Evolutionary conservation across 176 grass and related monocot species (phyloP).

Genomic region (barley (Hordeum vulgare)): DNA sequence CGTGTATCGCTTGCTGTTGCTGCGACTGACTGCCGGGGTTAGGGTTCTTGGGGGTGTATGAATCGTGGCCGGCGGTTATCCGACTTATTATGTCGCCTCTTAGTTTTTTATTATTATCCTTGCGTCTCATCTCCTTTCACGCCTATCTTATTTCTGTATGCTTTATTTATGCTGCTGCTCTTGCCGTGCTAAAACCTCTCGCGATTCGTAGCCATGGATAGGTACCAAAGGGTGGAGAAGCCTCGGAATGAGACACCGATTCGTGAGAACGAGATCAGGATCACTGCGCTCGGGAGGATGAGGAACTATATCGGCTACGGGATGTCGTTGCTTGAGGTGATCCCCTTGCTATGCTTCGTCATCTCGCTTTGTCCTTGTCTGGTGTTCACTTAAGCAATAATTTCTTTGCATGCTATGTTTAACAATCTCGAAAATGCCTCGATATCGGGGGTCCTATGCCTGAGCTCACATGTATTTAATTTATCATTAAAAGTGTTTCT

Average conservation of each 20-base stretch:
- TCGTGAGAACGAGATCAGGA: slow-evolving; percentile 55
- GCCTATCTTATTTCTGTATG: neutral
- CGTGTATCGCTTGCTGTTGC: neutral
- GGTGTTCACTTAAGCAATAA: neutral
- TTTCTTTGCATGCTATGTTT: neutral
- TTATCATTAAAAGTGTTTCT: neutral
- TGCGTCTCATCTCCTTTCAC: neutral
- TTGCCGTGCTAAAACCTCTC: neutral
- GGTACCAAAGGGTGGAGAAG: slow-evolving; percentile 61
- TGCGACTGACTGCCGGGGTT: neutral
- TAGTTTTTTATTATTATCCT: neutral
- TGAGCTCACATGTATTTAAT: neutral
- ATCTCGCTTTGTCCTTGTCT: neutral
- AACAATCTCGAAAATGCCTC: neutral
- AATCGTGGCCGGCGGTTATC: neutral
- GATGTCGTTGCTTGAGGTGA: slow-evolving; percentile 53
- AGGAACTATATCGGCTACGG: slow-evolving; percentile 58
- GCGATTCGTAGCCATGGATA: slow-evolving; percentile 34
- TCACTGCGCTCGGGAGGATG: slow-evolving; percentile 55
- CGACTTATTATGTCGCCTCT: neutral
- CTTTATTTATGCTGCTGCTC: neutral
- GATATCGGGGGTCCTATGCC: neutral
- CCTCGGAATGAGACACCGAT: slow-evolving; percentile 37
- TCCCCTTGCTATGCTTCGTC: neutral
- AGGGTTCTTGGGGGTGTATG: neutral